Evolutionary conservation across 75 land plant genomes (phyloP).

Genomic region (Sequoiadendron giganteum): DNA sequence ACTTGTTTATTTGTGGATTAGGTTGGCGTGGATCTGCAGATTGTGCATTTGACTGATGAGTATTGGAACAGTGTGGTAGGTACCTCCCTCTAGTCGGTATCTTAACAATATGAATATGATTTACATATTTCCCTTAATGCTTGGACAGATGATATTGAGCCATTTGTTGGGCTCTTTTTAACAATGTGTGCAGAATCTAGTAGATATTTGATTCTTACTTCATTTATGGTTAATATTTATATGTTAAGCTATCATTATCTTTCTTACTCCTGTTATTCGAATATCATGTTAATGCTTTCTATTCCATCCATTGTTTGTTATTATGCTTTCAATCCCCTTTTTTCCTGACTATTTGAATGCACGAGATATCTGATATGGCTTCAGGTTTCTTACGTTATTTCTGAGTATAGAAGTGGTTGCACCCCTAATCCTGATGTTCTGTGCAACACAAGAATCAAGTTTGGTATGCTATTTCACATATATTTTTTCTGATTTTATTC

Average conservation of each 20-base stretch:
- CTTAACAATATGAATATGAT: neutral
- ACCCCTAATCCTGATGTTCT: constrained; percentile 99
- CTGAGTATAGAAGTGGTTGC: constrained; percentile 82
- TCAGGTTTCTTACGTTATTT: constrained; percentile 89
- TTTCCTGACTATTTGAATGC: neutral
- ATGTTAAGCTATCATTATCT: neutral
- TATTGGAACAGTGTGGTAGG: constrained; percentile 93
- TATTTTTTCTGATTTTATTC: neutral
- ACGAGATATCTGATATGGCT: neutral
- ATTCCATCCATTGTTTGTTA: neutral
- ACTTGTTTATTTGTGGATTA: constrained; percentile 16
- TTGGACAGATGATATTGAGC: neutral
- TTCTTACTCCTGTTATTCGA: neutral
- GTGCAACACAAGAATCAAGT: constrained; percentile 95
- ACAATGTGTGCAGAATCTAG: neutral
- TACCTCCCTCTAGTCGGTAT: neutral
- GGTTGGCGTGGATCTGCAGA: constrained; percentile 85
- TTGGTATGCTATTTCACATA: constrained; percentile 54
- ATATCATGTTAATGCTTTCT: neutral
- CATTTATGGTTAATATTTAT: neutral
- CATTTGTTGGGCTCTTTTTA: neutral
- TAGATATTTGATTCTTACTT: neutral
- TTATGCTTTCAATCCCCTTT: neutral
- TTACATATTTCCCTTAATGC: neutral
- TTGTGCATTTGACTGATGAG: constrained; percentile 91